These are phyloP conservation scores for Coemansia linderi DNA, from an alignment of 371 early-diverging fungal species.

Conservation along the genomic window DNA sequence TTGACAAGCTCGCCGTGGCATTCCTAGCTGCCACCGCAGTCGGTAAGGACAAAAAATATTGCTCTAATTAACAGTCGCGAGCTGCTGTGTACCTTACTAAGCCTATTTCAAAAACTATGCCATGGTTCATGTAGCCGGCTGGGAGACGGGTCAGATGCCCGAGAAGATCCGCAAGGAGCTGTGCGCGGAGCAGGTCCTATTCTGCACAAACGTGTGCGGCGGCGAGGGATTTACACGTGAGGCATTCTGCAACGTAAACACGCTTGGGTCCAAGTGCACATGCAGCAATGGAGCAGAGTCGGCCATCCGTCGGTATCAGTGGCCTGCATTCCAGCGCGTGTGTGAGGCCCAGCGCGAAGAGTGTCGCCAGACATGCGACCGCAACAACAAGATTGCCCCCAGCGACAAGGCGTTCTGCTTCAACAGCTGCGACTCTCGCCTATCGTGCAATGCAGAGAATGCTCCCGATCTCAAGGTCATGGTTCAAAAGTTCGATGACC, in stretches of 20 bases:
- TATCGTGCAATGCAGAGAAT: slow-evolving; percentile 37
- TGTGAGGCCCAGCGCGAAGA: slow-evolving; percentile 49
- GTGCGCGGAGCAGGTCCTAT: slow-evolving; percentile 50
- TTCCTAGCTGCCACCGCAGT: slow-evolving; percentile 12
- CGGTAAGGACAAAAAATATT: neutral
- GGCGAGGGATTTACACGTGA: slow-evolving; percentile 47
- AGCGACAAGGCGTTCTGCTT: slow-evolving; percentile 39
- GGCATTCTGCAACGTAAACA: slow-evolving; percentile 50
- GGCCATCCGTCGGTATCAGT: slow-evolving; percentile 48
- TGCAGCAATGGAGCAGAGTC: slow-evolving; percentile 50
- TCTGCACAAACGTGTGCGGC: slow-evolving; percentile 51
- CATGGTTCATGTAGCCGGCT: slow-evolving; percentile 19
- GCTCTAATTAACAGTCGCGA: neutral
- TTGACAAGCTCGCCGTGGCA: slow-evolving; percentile 12
- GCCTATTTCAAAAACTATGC: neutral
- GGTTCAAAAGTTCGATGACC: slow-evolving; percentile 48
- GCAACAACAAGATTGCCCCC: slow-evolving; percentile 16
- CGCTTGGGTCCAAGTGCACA: slow-evolving; percentile 47
- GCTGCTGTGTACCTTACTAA: neutral
- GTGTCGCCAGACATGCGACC: slow-evolving; percentile 41
- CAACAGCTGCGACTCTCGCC: slow-evolving; percentile 41
- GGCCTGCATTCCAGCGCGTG: slow-evolving; percentile 54
- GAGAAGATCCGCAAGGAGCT: slow-evolving; percentile 53
- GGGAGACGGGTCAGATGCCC: slow-evolving; percentile 48
- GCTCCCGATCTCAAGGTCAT: slow-evolving; percentile 51